Conservation (phyloP, 805 yeast species). For the Starmerella sirachaensis region DNA sequence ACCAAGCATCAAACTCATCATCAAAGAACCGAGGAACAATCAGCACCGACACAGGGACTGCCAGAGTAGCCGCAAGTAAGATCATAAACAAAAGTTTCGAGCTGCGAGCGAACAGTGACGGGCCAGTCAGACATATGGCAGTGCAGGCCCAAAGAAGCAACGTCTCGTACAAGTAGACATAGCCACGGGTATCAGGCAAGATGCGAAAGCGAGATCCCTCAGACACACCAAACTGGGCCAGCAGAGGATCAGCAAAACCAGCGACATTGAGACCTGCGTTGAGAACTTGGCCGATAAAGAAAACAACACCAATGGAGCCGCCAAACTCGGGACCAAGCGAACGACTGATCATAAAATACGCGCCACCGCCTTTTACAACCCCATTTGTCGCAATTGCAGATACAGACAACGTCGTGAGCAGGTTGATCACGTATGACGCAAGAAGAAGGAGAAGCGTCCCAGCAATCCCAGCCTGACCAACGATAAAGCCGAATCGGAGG, state of each 20-base stretch:
- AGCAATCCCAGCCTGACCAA: slow-evolving; percentile 85
- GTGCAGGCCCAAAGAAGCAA: slow-evolving; percentile 58
- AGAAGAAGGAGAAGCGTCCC: slow-evolving; percentile 61
- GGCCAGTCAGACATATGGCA: slow-evolving; percentile 65
- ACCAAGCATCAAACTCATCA: slow-evolving; percentile 28
- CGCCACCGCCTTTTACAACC: slow-evolving; percentile 96
- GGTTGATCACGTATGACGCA: slow-evolving; percentile 66
- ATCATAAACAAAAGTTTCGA: slow-evolving; percentile 63
- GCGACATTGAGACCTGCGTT: slow-evolving; percentile 85
- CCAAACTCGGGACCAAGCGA: slow-evolving; percentile 97
- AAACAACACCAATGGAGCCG: slow-evolving; percentile 90
- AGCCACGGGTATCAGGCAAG: slow-evolving; percentile 60
- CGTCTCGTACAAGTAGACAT: slow-evolving; percentile 62
- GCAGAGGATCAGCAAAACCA: slow-evolving; percentile 84
- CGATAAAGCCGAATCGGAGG: slow-evolving; percentile 83
- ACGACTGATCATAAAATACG: slow-evolving; percentile 92
- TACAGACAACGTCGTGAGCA: slow-evolving; percentile 76
- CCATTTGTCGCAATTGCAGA: slow-evolving; percentile 97
- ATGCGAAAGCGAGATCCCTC: slow-evolving; percentile 45
- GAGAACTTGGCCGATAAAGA: slow-evolving; percentile 86
- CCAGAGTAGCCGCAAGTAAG: slow-evolving; percentile 56
- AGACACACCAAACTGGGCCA: slow-evolving; percentile 58
- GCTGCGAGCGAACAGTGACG: slow-evolving; percentile 67
- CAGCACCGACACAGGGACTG: slow-evolving; percentile 69
- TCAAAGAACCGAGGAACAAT: slow-evolving; percentile 47